phyloP scores from a whole-genome alignment of 768 basidiomycete genomes.

The Butyriboletus loyo region DNA sequence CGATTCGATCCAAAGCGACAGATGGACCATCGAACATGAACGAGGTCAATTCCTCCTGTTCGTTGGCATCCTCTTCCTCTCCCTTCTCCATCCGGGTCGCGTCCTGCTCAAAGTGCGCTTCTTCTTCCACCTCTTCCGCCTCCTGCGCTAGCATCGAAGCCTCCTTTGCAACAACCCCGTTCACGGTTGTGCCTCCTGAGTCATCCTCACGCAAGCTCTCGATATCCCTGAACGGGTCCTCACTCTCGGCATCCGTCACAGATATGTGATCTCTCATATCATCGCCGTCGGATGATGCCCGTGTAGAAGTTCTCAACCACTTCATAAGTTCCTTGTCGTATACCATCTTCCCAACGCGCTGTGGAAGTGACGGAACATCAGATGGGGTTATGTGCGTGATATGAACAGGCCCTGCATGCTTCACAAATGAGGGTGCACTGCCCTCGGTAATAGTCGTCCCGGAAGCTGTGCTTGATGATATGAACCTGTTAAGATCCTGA shows the following conservation, averaged over 20 bases:
- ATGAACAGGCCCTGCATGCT: conserved; percentile 76
- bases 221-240: conserved; percentile 90
- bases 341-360: conserved; percentile 82
- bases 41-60: conserved; percentile 68
- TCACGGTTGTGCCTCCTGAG: conserved; percentile 25
- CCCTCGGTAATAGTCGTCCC: conserved; percentile 67
- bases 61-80: conserved; percentile 45
- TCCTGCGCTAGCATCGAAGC: conserved; percentile 7
- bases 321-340: conserved; percentile 81
- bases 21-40: conserved; percentile 70
- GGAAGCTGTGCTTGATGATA: conserved; percentile 84
- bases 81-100: conserved; percentile 45
- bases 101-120: conserved; percentile 16
- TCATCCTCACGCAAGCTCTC: conserved; percentile 78
- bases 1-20: conserved; percentile 48
- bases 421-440: conserved; percentile 79
- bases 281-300: conserved; percentile 29
- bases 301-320: conserved; percentile 70
- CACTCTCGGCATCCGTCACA: conserved; percentile 51
- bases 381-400: conserved; percentile 78
- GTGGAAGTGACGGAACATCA: conserved; percentile 72
- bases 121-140: conserved; percentile 14
- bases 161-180: background rate
- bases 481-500: conserved; percentile 83
- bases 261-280: conserved; percentile 30